A percentile compares a stretch with the other conserved stretches of the same genome.
phyloP scores from a whole-genome alignment of 2,329 filamentous ascomycete genomes.

The Arthrocladium fulminans region DNA sequence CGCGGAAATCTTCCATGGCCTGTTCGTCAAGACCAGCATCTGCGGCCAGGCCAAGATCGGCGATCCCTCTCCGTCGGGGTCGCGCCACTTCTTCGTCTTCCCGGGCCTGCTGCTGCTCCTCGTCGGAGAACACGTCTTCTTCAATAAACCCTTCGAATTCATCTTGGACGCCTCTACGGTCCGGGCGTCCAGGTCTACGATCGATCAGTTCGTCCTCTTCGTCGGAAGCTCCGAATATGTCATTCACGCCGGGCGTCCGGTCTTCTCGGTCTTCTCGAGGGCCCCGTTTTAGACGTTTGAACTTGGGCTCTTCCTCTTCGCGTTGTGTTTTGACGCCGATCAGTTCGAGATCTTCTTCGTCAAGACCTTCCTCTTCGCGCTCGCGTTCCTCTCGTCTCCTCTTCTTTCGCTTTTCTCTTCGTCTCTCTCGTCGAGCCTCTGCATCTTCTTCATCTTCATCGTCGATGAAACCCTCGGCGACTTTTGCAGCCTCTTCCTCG shows the following conservation, averaged over 20 bases:
- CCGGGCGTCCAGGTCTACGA: constrained; percentile 29
- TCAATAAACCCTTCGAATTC: constrained; percentile 96
- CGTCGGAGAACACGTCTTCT: constrained; percentile 84
- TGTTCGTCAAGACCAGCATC: constrained; percentile 82
- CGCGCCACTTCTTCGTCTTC: constrained; percentile 79
- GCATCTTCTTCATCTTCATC: constrained; percentile 76
- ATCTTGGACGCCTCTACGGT: constrained; percentile 56
- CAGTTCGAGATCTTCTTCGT: constrained; percentile 91
- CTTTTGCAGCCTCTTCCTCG: constrained; percentile 75
- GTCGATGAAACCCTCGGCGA: constrained; percentile 91
- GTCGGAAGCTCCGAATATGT: constrained; percentile 95
- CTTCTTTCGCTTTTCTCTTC: constrained; percentile 64
- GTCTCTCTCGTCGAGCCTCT: constrained; percentile 52
- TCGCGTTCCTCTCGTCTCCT: constrained; percentile 67
- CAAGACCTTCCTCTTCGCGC: constrained; percentile 73
- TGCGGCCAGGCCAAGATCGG: constrained; percentile 62
- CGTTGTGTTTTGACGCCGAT: constrained; percentile 67
- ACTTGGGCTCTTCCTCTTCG: constrained; percentile 58
- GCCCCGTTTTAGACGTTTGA: constrained; percentile 92
- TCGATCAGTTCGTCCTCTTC: constrained; percentile 56
- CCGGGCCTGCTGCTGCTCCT: constrained; percentile 63
- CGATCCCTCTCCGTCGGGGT: constrained; percentile 60
- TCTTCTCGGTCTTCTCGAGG: constrained; percentile 64
- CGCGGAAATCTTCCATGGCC: constrained; percentile 89
- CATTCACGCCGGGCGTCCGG: constrained; percentile 63